Evolutionary conservation across 805 yeast genomes (phyloP), one percentile per base, ranked within the genome.

Genomic region (Metschnikowia drakensbergensis): DNA sequence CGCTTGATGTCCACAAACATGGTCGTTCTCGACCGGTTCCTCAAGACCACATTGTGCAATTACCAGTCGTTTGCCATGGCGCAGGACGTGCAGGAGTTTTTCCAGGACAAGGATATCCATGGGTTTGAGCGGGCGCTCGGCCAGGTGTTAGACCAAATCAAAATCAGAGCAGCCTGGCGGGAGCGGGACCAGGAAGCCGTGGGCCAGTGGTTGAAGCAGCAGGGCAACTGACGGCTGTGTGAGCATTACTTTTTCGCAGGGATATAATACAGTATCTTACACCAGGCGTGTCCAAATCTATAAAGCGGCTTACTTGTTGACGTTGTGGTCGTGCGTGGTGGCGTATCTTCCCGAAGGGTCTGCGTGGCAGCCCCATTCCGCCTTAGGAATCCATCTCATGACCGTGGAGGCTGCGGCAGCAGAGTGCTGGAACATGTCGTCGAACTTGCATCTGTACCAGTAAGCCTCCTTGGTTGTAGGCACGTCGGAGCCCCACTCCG

Each of bases 371-470:
- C 99, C 99, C 99, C 99, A 94, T 71, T 94, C 99, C 54, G 98
- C 98, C 80, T 94, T 94, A 68, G 99, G 99, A 72, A 94, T 74
- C 99, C 99, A 94, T 80, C 99, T 86, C 97, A 88, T 90, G 52
- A 94, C 99, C 17, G 99, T 94, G 36, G 83, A 75, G 51, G 96
- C 97, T 56, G 96, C 99, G 57, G 97, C 94, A 71, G 83, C 78
- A 61, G 84, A 83, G 53, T 91, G 87, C 45, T 63, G 57, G 86
- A 90, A 94, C 61, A 88, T 73, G 63, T 87, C 95, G 72, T 94
- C 99, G 63, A 94, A 94, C 80, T 90, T 88, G 66, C 86, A 79
- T 81, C 99, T 86, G 82, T 94, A 94, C 95, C 96, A 94, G 82
- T 90, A 94, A 40, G 99, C 98, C 79, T 94, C 99, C 80, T 94